These are phyloP conservation scores for Oryza officinalis DNA, from an alignment of 176 grass and related monocot genomes.

Conservation along the genomic window DNA sequence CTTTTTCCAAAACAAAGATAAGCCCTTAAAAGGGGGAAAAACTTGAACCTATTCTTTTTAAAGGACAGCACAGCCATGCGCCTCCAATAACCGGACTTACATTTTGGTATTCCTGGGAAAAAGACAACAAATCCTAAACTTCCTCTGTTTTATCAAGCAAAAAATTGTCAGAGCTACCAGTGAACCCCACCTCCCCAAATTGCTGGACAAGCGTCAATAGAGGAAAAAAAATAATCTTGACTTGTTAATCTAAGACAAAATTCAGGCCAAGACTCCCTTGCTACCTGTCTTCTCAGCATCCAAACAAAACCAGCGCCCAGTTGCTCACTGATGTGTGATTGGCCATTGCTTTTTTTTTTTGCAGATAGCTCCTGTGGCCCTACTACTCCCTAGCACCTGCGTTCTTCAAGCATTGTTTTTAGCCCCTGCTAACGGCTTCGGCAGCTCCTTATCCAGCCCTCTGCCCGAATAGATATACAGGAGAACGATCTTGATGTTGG, in stretches of 20 bases:
- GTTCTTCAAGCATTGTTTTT: constrained; percentile 22
- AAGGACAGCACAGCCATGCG: constrained; percentile 36
- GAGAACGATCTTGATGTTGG: constrained; percentile 41
- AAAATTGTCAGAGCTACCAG: constrained; percentile 59
- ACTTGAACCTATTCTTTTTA: constrained; percentile 34
- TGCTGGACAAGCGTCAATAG: constrained; percentile 31
- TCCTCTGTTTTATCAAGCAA: constrained; percentile 41
- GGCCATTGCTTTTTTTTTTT: constrained; percentile 22
- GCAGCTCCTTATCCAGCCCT: constrained; percentile 26
- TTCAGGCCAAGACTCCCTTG: constrained; percentile 45
- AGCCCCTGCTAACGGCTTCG: background rate
- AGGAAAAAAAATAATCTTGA: constrained; percentile 32
- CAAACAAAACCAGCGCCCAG: constrained; percentile 14
- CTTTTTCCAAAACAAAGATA: constrained; percentile 33
- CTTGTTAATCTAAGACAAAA: constrained; percentile 45
- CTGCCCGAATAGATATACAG: constrained; percentile 27
- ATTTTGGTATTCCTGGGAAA: constrained; percentile 33
- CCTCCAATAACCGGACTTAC: constrained; percentile 32
- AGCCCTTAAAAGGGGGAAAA: constrained; percentile 15
- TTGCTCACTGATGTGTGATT: constrained; percentile 7
- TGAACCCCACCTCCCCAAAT: constrained; percentile 42
- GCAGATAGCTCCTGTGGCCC: constrained; percentile 14
- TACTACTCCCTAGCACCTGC: constrained; percentile 8
- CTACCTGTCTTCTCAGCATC: constrained; percentile 33
- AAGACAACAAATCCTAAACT: constrained; percentile 32